Percentiles rank a stretch among this genome's conserved stretches.
phyloP scores from a whole-genome alignment of 768 basidiomycete species.

The Leccinellum luteum region DNA sequence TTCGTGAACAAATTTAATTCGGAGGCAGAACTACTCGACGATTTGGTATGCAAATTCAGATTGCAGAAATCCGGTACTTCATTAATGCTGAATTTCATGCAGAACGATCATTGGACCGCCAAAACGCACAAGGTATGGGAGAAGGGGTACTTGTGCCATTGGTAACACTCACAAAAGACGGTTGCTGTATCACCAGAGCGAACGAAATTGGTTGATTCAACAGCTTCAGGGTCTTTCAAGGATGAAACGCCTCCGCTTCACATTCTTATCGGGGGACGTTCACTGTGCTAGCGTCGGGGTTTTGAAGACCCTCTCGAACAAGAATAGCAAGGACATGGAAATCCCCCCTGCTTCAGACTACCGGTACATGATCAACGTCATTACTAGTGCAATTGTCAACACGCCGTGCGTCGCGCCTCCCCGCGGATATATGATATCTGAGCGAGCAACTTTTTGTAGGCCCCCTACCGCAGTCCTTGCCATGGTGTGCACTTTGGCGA shows the following conservation, averaged over 20 bases:
- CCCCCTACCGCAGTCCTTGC: constrained; percentile 72
- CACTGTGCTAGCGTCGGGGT: constrained; percentile 86
- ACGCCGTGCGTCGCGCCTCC: constrained; percentile 64
- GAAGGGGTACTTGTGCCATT: neutral
- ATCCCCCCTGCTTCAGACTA: constrained; percentile 59
- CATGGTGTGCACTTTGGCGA: constrained; percentile 78
- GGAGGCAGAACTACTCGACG: constrained; percentile 93
- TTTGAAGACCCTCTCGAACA: constrained; percentile 63
- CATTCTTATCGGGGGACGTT: constrained; percentile 90
- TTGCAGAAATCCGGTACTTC: constrained; percentile 24
- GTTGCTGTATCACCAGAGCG: constrained; percentile 51
- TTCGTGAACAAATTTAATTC: constrained; percentile 90
- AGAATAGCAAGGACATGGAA: constrained; percentile 36
- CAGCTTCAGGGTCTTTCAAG: constrained; percentile 73
- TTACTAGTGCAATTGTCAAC: constrained; percentile 94
- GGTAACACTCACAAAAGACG: neutral
- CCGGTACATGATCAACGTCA: constrained; percentile 89
- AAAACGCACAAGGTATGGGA: constrained; percentile 64
- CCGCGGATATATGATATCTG: neutral
- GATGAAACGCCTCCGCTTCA: constrained; percentile 64
- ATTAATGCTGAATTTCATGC: constrained; percentile 47
- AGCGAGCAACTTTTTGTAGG: constrained; percentile 14
- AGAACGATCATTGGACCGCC: constrained; percentile 95
- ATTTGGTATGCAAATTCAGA: constrained; percentile 54
- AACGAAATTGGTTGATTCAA: constrained; percentile 86